Base-by-base conservation (phyloP, 2,329 filamentous ascomycete genomes). In the Trichoderma arundinaceum region DNA sequence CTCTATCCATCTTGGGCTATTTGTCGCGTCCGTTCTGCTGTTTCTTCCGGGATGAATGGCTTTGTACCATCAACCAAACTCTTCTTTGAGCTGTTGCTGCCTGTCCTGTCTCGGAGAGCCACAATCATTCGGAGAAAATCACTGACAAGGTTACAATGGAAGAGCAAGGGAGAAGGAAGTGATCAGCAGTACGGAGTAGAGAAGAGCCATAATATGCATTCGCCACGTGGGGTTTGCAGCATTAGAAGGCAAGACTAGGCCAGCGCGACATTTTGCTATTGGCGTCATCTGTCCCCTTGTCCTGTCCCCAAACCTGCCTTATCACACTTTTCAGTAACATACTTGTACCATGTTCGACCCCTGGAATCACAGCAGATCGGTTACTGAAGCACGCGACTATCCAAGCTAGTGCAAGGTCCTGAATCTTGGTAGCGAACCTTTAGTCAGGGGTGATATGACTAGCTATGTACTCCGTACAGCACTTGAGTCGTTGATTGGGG, bases 131-230 rank as follows among this genome's bases (percentile, higher is more conserved):
- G 38, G 59, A 35, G 46, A 44, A 43, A 44, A 52, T 33, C 38
- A 43, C 39, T 41, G 38, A 62, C 59, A 53, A 49, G 57, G 48
- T 52, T 44, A 38, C 28, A 44, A 52, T 15, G 22, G n/a, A 53
- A 17, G 35, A 53, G 59, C 59, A 62, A 53, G 46, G 38, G n/a
- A 53, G 38, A 62, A 53, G 49, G 38, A 51, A 62, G 39, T 52
- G 59, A 62, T 62, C 59, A 53, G 59, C 58, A 28, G 22, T 28
- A 28, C 22, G 22, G 22, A 39, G 58, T 17, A 62, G 59, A 43
- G 48, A 41, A 62, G 59, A 43, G 48, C 33, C 33, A 62, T 62
- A 62, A 35, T 62, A 62, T 62, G 59, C 59, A 62, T 33, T 52
- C 59, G 17, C 59, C 28, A 53, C 38, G 48, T 62, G 48, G 48